A percentile compares a stretch with the other conserved stretches of the same genome.
These are phyloP conservation scores for Amphibolis antarctica DNA, from an alignment of 106 monocot species.

Conservation along the genomic window DNA sequence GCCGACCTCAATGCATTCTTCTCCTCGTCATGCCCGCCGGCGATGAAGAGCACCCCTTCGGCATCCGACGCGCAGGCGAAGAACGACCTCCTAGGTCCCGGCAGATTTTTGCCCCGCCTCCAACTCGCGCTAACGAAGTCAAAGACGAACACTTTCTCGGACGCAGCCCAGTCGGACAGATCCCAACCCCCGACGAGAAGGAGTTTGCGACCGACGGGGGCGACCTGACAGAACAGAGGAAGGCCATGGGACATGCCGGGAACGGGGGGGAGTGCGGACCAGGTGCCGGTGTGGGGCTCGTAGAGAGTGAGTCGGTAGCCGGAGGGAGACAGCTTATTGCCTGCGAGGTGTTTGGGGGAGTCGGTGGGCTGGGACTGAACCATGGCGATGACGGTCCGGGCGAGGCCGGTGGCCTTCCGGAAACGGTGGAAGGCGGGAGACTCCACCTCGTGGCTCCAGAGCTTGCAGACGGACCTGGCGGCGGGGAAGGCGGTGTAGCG, in stretches of 20 bases:
- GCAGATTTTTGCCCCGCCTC: slow-evolving; percentile 12
- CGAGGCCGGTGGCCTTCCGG: slow-evolving; percentile 14
- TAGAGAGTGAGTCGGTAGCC: slow-evolving; percentile 13
- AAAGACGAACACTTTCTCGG: slow-evolving; percentile 14
- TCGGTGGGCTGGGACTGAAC: slow-evolving; percentile 22
- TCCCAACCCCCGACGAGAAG: slow-evolving; percentile 25
- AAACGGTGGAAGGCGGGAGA: slow-evolving; percentile 33
- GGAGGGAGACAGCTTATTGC: slow-evolving; percentile 18
- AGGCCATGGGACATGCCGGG: slow-evolving; percentile 10
- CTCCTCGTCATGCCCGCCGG: slow-evolving; percentile 29
- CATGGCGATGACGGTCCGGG: slow-evolving; percentile 16
- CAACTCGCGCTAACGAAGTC: slow-evolving; percentile 13
- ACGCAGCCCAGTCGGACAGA: slow-evolving; percentile 10
- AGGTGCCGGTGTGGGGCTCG: slow-evolving; percentile 10
- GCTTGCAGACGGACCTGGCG: slow-evolving; percentile 28
- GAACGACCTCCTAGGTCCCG: slow-evolving; percentile 18
- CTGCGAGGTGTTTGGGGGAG: slow-evolving; percentile 1
- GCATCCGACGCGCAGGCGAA: slow-evolving; percentile 26
- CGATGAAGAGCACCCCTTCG: slow-evolving; percentile 13
- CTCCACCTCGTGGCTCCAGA: slow-evolving; percentile 34
- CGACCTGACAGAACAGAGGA: slow-evolving; percentile 28
- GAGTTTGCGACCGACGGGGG: slow-evolving; percentile 1
- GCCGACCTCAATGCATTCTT: slow-evolving; percentile 25
- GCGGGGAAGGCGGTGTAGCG: slow-evolving; percentile 23
- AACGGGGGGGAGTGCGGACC: slow-evolving; percentile 6